Evolutionary conservation across 176 grass and related monocot species (phyloP).

Genomic region (Ananas comosus): DNA sequence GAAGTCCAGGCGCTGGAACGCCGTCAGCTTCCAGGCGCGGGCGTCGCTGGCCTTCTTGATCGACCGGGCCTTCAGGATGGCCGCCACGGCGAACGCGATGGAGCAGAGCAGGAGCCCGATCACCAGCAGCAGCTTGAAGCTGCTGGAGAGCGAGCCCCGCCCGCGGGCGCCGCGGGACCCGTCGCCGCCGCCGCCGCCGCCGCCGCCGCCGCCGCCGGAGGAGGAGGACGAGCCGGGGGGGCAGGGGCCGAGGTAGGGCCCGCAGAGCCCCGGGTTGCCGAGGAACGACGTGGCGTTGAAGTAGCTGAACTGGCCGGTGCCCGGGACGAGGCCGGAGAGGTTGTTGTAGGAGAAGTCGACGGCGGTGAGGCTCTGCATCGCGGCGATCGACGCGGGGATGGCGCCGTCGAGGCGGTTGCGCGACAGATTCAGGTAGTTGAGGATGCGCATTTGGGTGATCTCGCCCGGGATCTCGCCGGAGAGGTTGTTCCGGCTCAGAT

Average conservation of each 20-base stretch:
- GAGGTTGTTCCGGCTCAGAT: slow-evolving; percentile 71
- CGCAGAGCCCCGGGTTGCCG: slow-evolving; percentile 65
- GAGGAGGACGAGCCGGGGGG: slow-evolving; percentile 25
- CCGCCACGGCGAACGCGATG: slow-evolving; percentile 62
- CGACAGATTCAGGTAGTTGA: slow-evolving; percentile 89
- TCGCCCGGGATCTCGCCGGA: slow-evolving; percentile 53
- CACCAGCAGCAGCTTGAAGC: slow-evolving; percentile 75
- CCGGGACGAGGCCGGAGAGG: slow-evolving; percentile 72
- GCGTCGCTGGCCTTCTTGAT: slow-evolving; percentile 74
- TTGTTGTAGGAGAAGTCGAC: slow-evolving; percentile 99
- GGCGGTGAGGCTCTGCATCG: slow-evolving; percentile 93
- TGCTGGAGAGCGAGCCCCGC: slow-evolving; percentile 46
- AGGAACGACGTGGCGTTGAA: slow-evolving; percentile 92
- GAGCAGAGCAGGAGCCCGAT: slow-evolving; percentile 65
- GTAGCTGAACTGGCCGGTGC: slow-evolving; percentile 90
- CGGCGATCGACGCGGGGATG: slow-evolving; percentile 61
- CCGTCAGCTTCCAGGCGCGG: slow-evolving; percentile 69
- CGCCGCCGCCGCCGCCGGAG: slow-evolving; percentile 44
- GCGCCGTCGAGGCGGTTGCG: slow-evolving; percentile 61
- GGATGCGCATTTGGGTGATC: slow-evolving; percentile 62
- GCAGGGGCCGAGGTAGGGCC: slow-evolving; percentile 60
- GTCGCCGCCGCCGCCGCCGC: slow-evolving; percentile 22
- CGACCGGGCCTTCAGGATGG: slow-evolving; percentile 69
- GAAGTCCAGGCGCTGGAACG: slow-evolving; percentile 84
- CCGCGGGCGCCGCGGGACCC: slow-evolving; percentile 6